These are phyloP conservation scores for Alternaria arborescens DNA, from an alignment of 2,329 filamentous ascomycete genomes.

Conservation along the genomic window DNA sequence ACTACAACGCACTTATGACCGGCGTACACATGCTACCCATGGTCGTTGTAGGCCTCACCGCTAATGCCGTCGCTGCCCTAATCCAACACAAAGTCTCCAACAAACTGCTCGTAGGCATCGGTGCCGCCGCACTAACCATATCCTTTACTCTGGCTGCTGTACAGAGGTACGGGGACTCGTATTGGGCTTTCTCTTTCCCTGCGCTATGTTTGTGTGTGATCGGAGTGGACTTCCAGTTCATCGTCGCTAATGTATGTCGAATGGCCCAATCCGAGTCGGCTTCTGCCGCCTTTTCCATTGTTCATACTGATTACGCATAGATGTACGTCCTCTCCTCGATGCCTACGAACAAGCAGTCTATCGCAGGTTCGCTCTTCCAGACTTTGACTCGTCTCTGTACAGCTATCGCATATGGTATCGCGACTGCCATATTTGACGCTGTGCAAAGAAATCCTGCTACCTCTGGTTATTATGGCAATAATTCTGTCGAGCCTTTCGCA, in stretches of 20 bases:
- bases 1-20: slow-evolving; percentile 64
- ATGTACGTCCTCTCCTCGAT: slow-evolving; percentile 76
- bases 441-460: slow-evolving; percentile 42
- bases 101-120: slow-evolving; percentile 67
- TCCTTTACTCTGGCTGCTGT: slow-evolving; percentile 65
- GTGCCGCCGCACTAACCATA: slow-evolving; percentile 55
- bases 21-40: slow-evolving; percentile 72
- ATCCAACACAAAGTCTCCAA: slow-evolving; percentile 72
- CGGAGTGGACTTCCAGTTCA: slow-evolving; percentile 75
- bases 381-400: slow-evolving; percentile 69
- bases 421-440: slow-evolving; percentile 67
- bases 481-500: slow-evolving; percentile 60
- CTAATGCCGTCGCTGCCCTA: slow-evolving; percentile 69
- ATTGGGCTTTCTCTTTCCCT: slow-evolving; percentile 73
- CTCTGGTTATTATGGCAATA: slow-evolving; percentile 53
- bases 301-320: slow-evolving; percentile 41
- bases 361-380: slow-evolving; percentile 74
- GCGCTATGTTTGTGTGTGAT: slow-evolving; percentile 68
- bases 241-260: slow-evolving; percentile 69
- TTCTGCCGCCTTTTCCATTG: neutral
- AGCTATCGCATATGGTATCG: slow-evolving; percentile 68
- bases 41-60: slow-evolving; percentile 68
- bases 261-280: neutral
- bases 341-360: slow-evolving; percentile 68
- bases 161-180: slow-evolving; percentile 63